Evolutionary conservation across 108 stramenopile genomes (phyloP), one percentile per base, ranked within the genome.

Genomic region (Chaetoceros tenuissimus): DNA sequence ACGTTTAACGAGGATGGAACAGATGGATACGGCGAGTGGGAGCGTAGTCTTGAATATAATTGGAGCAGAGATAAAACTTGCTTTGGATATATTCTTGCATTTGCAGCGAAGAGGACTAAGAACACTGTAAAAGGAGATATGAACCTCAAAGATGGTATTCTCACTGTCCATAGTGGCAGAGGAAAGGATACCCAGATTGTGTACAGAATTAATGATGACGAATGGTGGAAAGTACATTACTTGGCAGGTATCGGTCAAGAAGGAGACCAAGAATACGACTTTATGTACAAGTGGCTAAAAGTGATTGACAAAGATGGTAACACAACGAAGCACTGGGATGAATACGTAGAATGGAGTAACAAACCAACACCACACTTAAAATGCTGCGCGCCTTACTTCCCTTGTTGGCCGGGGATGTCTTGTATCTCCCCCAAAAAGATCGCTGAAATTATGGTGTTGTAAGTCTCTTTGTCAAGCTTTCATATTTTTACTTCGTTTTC

Each of bases 151-250:
- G 34, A 40, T 40, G 34, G 34, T 5, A 40, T 40, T 10, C 13
- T 5, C 13, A 40, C 34, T 13, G 13, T 40, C 13, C 34, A 40
- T 40, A 16, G 49, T 10, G 16, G 10, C 10, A 26, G 49, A 16
- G 25, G 25, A 51, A 16, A 51, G 25, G 49, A 16, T 5, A 26
- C 16, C 5, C 49, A 26, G 49, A 16, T 51, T 24, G 49, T 51
- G 5, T 51, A 51, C 16, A 5, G 49, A 8, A 16, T 26, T 5
- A 51, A 5, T 10, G 24, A 51, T 26, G 49, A 51, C 8, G 49
- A 51, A 26, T 51, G 49, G 49, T 51, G 49, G 49, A 51, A 51
- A 16, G 49, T 51, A 10, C 49, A 51, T 26, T 51, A 51, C 49
- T n/a, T n/a, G 13, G 34, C 13, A 13, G 34, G 34, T 10, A 40